Conservation (phyloP, 2,329 filamentous ascomycete genomes). For the Botrytis porri region DNA sequence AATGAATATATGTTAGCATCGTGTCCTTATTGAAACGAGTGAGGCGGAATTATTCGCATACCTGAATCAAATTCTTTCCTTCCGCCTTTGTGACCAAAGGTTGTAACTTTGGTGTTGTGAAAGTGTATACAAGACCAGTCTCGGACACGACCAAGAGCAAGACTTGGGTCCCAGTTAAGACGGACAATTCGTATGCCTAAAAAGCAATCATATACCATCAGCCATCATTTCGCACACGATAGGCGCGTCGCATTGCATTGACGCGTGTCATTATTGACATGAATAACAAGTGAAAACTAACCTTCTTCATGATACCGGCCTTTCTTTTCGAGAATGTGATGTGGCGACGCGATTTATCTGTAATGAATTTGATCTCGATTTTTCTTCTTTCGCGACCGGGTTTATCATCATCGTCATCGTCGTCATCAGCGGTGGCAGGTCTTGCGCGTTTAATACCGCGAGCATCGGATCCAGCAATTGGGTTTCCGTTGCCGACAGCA, state of each 20-base stretch:
- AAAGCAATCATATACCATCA: conserved; percentile 24
- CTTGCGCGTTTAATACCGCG: conserved; percentile 89
- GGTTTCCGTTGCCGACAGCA: conserved; percentile 69
- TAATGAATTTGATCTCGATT: conserved; percentile 99
- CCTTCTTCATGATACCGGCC: conserved; percentile 99
- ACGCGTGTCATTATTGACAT: conserved; percentile 24
- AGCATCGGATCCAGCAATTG: conserved; percentile 52
- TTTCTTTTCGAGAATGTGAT: conserved; percentile 99
- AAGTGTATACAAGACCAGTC: conserved; percentile 95
- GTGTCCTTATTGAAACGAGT: conserved; percentile 7
- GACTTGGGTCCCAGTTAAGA: conserved; percentile 96
- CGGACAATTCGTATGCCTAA: conserved; percentile 94
- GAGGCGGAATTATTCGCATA: conserved; percentile 41
- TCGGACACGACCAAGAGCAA: conserved; percentile 94
- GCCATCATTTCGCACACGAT: conserved; percentile 25
- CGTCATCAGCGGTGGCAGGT: conserved; percentile 80
- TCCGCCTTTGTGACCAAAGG: conserved; percentile 97
- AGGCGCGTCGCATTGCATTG: conserved; percentile 27
- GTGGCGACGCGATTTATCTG: conserved; percentile 98
- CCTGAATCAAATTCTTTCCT: conserved; percentile 99
- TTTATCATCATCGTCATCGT: conserved; percentile 97
- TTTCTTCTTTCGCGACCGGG: conserved; percentile 96
- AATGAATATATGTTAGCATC: conserved; percentile 45
- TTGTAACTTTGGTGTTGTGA: conserved; percentile 97
- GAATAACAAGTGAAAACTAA: conserved; percentile 46